Evolutionary conservation across 1,284 basidiomycete genomes (phyloP).

Genomic region (Malassezia cuniculi): DNA sequence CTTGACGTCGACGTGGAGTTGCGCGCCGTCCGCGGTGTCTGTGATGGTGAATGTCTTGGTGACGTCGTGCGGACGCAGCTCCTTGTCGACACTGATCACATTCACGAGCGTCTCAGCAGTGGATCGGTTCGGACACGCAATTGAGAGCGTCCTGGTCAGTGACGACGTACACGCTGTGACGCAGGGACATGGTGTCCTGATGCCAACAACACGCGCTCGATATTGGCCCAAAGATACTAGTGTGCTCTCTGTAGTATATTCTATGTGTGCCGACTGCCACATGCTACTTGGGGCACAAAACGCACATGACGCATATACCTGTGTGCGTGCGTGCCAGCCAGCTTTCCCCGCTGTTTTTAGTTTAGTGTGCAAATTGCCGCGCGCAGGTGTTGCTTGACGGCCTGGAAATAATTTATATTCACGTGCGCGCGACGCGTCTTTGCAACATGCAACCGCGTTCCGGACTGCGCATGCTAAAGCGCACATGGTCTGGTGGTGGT

Average conservation of each 20-base stretch:
- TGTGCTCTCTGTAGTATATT: too few species aligned
- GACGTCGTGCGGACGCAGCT: constrained; percentile 31
- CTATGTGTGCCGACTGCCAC: too few species aligned
- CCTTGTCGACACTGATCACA: constrained; percentile 26
- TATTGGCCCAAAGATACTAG: too few species aligned
- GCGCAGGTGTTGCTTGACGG: too few species aligned
- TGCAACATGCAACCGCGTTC: constrained; percentile 9
- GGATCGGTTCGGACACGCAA: constrained; percentile 21
- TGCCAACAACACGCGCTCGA: too few species aligned
- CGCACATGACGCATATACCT: too few species aligned
- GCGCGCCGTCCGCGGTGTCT: neutral
- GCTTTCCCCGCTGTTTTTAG: too few species aligned
- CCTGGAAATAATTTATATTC: too few species aligned
- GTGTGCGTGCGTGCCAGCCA: too few species aligned
- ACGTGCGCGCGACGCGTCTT: too few species aligned
- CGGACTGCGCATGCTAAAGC: constrained; percentile 16
- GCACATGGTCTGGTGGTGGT: constrained; percentile 5
- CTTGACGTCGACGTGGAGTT: constrained; percentile 4
- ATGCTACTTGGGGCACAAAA: too few species aligned
- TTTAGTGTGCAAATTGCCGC: too few species aligned
- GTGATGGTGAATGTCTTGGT: constrained; percentile 20
- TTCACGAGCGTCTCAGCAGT: constrained; percentile 19
- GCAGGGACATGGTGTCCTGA: constrained; percentile 1
- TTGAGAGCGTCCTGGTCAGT: constrained; percentile 20
- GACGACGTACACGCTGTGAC: constrained; percentile 9